Evolutionary conservation across 2,329 filamentous ascomycete genomes (phyloP), one percentile per base, ranked within the genome.

Genomic region (Apiospora saccharicola): DNA sequence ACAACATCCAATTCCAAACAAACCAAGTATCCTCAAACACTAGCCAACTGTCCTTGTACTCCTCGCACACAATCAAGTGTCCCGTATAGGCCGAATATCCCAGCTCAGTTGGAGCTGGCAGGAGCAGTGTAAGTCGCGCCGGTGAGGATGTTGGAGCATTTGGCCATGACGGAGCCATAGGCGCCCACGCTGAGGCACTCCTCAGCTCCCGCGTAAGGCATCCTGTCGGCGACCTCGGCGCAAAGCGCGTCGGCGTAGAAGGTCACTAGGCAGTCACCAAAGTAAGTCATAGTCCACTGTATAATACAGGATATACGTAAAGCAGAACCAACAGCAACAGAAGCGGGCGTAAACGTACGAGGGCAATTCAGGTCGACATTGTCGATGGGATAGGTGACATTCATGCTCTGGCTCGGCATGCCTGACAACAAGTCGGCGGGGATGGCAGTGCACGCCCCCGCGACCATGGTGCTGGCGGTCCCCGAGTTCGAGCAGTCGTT

Each of bases 101-200:
- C 19, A 41, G 57, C 34, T 64, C 4, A 64, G 19, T 34, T 41
- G 34, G 30, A 64, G 30, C 13, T 41, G 19, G 57, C 30, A 37
- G 57, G 57, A 12, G 30, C 34, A 13, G 34, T 41, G 7, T 64
- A 64, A 41, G 57, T 64, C 22, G 57, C 57, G 8, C 67, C 67
- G 46, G 67, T 34, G 3, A 68, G 67, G 19, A 68, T 46, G 41
- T 68, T 68, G 67, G 67, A 47, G 67, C 67, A 68, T 24, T 68
- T 46, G 8, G 41, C 41, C 67, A 30, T 44, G 24, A 68, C 26
- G 24, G 67, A 49, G 24, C 67, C 67, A 13, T 47, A 68, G n/a
- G 26, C 26, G 67, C 19, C 22, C 16, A 68, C 67, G 14, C 30
- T 34, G 24, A 68, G 16, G n/a, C 67, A 68, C 13, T 34, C 24